Evolutionary conservation across 225 moss, liverwort and hornwort species (phyloP), one percentile per base, ranked within the genome.

Genomic region (Asterella californica): DNA sequence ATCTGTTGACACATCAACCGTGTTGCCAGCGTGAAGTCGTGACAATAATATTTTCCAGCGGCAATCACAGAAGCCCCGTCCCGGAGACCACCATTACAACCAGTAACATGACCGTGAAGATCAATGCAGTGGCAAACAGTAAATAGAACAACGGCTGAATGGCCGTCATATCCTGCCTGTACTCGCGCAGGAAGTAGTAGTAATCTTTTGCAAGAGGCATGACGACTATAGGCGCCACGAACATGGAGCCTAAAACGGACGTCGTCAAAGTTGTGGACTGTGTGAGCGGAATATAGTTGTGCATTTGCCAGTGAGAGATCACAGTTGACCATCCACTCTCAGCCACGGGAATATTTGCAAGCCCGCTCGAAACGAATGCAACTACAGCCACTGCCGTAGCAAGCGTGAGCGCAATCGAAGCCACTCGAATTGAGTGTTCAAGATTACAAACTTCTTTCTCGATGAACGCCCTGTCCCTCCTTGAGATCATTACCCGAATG

Each of bases 291-390:
- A 79, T 29, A 27, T 79, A 70, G 12, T 37, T 14, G 32, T 27
- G 33, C 54, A 15, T 68, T 2, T 22, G 33, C 79, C 79, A 79
- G 27, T 15, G 33, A 34, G 79, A 79, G 52, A 79, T 27, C 48
- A 79, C 79, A 21, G 7, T 24, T 4, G 79, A 79, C 79, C 79
- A 79, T 79, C 79, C 79, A 29, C 79, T 79, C 79, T 79, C 79
- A 34, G 69, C 79, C 18, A 79, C 79, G 17, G 79, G 79, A 52
- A 79, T 79, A 19, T 79, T 79, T 0, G 79, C 67, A 0, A 79
- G 69, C 52, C 68, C 70, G 15, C 59, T 30, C 9, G 79, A 70
- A 53, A 79, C 79, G 18, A 79, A 79, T 4, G 79, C 79, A 9
- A 79, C 70, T 0, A 79, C 69, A 5, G 68, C 79, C 18, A 79